Evolutionary conservation across 495 filamentous ascomycete species (phyloP), one percentile per base, ranked within the genome.

Genomic region (Penicillium goetzii): DNA sequence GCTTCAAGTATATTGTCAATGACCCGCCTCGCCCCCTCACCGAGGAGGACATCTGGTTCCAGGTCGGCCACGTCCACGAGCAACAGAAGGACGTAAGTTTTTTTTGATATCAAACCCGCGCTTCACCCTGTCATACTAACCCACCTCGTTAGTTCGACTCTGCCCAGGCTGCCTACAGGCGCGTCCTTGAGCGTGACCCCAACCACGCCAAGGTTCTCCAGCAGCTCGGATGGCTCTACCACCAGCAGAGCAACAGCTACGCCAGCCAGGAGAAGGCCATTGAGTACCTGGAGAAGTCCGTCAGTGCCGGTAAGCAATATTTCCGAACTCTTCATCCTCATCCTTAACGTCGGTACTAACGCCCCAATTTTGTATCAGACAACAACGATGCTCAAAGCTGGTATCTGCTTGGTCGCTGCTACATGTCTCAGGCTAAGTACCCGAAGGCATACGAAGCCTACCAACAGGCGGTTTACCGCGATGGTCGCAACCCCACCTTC

Each of bases 31-130:
- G 92, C 4, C 95, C 95, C 17, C 77, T 99, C 74, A 98, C 93
- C 1, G 93, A 98, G 72, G 95, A 97, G 74, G 95, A 99, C 70
- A 99, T 99, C 62, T 98, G 94, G 94, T 99, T 99, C 78, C 95
- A 99, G 75, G 98, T 99, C 67, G 95, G 95, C 26, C 95, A 99
- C 76, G 95, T 99, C 52, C 92, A 99, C 73, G 95, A 99, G 68
- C 96, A 98, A 68, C 94, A 97, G 74, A 98, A 98, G 83, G 95
- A 99, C 68, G 95, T 97, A 82, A 77, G 95, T 85, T 33, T 8
- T 9, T 28, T 19, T 8, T 9, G 10, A 28, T 30, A 11, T 4
- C 23, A 26, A 4, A 45, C 49, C 14, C 5, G 12, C 17, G 12
- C 12, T 3, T 30, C 14, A 4, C 47, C 15, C 2, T 14, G 12